Conservation (phyloP, 208 protist species). For the Herpetomonas samuelpessoai region DNA sequence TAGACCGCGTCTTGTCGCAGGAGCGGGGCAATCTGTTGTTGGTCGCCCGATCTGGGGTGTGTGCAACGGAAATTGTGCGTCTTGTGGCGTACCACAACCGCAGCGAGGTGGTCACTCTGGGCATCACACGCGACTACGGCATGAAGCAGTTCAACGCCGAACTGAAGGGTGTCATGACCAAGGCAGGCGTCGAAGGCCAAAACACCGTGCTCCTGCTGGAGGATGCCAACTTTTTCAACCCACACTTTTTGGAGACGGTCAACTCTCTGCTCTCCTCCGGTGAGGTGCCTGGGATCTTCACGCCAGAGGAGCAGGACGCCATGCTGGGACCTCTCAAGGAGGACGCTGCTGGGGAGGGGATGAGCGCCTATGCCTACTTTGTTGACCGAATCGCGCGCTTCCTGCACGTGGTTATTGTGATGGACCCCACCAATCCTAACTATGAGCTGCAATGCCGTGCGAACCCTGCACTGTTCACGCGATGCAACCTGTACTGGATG, state of each 20-base stretch:
- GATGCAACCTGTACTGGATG: slow-evolving; percentile 96
- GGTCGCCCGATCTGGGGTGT: slow-evolving; percentile 93
- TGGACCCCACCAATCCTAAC: slow-evolving; percentile 93
- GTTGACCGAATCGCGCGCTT: slow-evolving; percentile 87
- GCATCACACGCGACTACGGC: slow-evolving; percentile 89
- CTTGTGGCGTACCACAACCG: slow-evolving; percentile 91
- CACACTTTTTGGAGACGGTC: slow-evolving; percentile 91
- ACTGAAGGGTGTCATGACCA: slow-evolving; percentile 91
- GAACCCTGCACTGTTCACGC: slow-evolving; percentile 97
- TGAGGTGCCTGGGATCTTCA: slow-evolving; percentile 96
- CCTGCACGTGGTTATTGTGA: slow-evolving; percentile 94
- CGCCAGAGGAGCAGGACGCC: slow-evolving; percentile 95
- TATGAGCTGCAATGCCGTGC: slow-evolving; percentile 92
- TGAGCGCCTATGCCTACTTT: slow-evolving; percentile 90
- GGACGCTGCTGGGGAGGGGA: slow-evolving; percentile 78
- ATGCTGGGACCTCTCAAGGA: slow-evolving; percentile 92
- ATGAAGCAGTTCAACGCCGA: slow-evolving; percentile 94
- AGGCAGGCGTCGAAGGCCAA: slow-evolving; percentile 90
- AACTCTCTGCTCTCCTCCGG: slow-evolving; percentile 96
- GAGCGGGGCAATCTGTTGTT: slow-evolving; percentile 94
- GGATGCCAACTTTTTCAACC: slow-evolving; percentile 94
- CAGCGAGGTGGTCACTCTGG: slow-evolving; percentile 89
- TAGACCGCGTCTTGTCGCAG: slow-evolving; percentile 96
- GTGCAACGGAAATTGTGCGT: slow-evolving; percentile 86
- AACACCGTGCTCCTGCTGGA: slow-evolving; percentile 93